These are phyloP conservation scores for Ganoderma sinense DNA, from an alignment of 1,284 basidiomycete species.

Conservation along the genomic window DNA sequence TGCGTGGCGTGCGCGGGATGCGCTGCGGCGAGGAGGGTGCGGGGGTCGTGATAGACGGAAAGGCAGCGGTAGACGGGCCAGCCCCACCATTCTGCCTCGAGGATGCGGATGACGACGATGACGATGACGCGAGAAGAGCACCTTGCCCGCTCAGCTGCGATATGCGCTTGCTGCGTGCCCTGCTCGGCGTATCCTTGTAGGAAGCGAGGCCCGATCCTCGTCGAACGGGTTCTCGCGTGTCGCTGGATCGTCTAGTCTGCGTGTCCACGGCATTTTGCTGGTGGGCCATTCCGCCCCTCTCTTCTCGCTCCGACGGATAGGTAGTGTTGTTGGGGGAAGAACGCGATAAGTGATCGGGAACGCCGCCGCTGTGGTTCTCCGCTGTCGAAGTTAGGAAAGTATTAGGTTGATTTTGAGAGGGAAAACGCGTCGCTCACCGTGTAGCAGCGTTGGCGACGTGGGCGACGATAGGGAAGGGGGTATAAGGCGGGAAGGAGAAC, in stretches of 20 bases:
- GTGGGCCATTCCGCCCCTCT: constrained; percentile 34
- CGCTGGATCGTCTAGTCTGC: constrained; percentile 26
- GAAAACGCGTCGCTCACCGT: constrained; percentile 26
- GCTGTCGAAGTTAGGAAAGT: constrained; percentile 14
- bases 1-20: constrained; percentile 32
- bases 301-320: constrained; percentile 24
- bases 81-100: constrained; percentile 34
- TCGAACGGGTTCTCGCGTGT: constrained; percentile 28
- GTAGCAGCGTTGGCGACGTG: constrained; percentile 29
- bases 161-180: constrained; percentile 31
- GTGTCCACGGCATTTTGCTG: constrained; percentile 33
- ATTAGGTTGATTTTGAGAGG: not conserved
- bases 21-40: constrained; percentile 23
- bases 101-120: constrained; percentile 12
- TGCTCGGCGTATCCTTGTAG: constrained; percentile 26
- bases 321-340: constrained; percentile 18
- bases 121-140: constrained; percentile 17
- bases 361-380: constrained; percentile 31
- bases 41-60: constrained; percentile 26
- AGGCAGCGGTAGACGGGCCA: constrained; percentile 34
- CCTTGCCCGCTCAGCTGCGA: constrained; percentile 27
- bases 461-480: constrained; percentile 28
- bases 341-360: constrained; percentile 32
- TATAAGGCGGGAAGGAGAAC: constrained; percentile 38
- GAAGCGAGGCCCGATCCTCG: constrained; percentile 26